Percentiles rank a stretch among this genome's conserved stretches.
phyloP scores from a whole-genome alignment of 108 stramenopile genomes.

The Skeletonema potamos region DNA sequence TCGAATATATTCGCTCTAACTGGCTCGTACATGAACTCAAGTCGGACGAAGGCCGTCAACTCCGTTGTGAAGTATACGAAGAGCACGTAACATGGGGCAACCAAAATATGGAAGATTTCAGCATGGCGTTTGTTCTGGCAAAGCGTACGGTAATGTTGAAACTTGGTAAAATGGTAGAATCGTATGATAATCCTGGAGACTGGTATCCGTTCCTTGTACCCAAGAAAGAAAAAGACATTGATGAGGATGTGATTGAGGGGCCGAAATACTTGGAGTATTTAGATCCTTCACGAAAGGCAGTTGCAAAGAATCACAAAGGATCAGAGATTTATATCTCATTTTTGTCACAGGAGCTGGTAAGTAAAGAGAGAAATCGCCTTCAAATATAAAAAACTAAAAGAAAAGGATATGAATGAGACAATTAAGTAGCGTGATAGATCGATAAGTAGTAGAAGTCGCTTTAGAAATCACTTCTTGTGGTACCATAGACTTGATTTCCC shows the following conservation, averaged over 20 bases:
- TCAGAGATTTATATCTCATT: conserved; percentile 38
- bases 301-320: conserved; percentile 27
- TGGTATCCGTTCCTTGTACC: conserved; percentile 49
- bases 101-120: conserved; percentile 62
- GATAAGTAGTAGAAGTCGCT: too few relatives aligned
- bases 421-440: too few relatives aligned
- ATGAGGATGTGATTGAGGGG: conserved; percentile 28
- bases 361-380: background rate
- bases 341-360: conserved; percentile 21
- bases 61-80: conserved; percentile 81
- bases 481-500: too few relatives aligned
- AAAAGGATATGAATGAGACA: too few relatives aligned
- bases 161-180: conserved; percentile 35
- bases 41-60: conserved; percentile 39
- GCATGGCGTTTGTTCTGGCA: conserved; percentile 56
- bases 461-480: too few relatives aligned
- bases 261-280: conserved; percentile 39
- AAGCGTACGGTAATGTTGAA: conserved; percentile 37
- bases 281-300: conserved; percentile 20
- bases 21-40: conserved; percentile 63
- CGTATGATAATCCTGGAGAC: conserved; percentile 33
- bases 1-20: conserved; percentile 38
- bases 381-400: background rate
- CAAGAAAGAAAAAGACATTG: conserved; percentile 2
- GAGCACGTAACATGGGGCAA: conserved; percentile 73